These are phyloP conservation scores for Claviceps africana DNA, from an alignment of 2,329 filamentous ascomycete genomes.

Conservation along the genomic window DNA sequence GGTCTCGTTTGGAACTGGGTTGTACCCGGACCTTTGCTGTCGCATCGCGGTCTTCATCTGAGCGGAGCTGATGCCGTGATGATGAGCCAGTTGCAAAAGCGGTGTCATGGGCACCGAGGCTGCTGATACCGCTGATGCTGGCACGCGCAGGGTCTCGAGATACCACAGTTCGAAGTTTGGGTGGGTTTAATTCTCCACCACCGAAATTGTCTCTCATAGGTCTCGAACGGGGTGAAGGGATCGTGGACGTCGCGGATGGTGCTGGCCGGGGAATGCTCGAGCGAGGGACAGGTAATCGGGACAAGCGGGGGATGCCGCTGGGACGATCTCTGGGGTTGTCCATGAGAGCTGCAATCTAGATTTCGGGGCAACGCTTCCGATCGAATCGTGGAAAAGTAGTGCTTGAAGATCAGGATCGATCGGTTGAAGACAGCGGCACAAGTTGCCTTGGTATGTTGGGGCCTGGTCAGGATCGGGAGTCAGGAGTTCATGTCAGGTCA, in stretches of 20 bases:
- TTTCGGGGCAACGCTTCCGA: no score
- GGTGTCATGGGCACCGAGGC: slow-evolving; percentile 8
- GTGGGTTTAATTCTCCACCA: slow-evolving; percentile 21
- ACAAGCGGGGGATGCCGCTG: slow-evolving; percentile 23
- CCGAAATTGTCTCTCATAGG: slow-evolving; percentile 5
- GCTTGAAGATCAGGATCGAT: background rate
- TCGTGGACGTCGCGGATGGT: slow-evolving; percentile 13
- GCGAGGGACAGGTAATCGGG: slow-evolving; percentile 23
- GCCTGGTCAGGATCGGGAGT: background rate
- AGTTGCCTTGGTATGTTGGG: background rate
- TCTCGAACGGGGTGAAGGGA: slow-evolving; percentile 4
- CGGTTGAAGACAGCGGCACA: background rate
- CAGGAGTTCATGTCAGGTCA: background rate
- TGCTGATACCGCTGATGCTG: slow-evolving; percentile 9
- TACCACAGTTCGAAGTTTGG: slow-evolving; percentile 26
- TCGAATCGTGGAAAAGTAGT: background rate
- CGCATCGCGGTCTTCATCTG: slow-evolving; percentile 2
- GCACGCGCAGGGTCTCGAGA: slow-evolving; percentile 26
- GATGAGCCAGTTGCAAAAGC: slow-evolving; percentile 8
- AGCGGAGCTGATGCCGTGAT: slow-evolving; percentile 11
- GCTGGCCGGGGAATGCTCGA: slow-evolving; percentile 20
- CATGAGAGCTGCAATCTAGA: slow-evolving; percentile 10
- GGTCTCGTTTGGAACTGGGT: slow-evolving; percentile 6
- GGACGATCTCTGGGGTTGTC: slow-evolving; percentile 22
- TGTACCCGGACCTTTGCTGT: slow-evolving; percentile 6